These are phyloP conservation scores for Steccherinum ochraceum DNA, from an alignment of 768 basidiomycete species.

Conservation along the genomic window DNA sequence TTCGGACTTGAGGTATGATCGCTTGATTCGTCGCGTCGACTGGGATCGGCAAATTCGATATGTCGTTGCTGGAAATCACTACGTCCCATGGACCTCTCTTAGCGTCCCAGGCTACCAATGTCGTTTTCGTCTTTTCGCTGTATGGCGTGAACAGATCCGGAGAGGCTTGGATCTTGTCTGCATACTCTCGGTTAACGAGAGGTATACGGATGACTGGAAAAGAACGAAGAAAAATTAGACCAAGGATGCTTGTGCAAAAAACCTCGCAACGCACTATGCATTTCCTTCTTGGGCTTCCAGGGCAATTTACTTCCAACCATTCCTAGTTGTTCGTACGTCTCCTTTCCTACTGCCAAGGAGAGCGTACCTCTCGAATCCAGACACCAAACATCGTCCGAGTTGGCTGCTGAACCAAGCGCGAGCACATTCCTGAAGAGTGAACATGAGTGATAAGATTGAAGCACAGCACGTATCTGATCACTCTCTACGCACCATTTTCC, in stretches of 20 bases:
- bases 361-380: background rate
- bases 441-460: too few species aligned
- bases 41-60: background rate
- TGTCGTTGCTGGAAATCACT: background rate
- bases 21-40: background rate
- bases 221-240: background rate
- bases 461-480: too few species aligned
- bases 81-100: background rate
- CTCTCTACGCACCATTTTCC: too few species aligned
- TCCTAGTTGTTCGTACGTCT: background rate
- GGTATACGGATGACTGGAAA: background rate
- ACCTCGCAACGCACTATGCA: background rate
- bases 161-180: background rate
- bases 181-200: background rate
- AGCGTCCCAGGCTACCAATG: background rate
- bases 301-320: background rate
- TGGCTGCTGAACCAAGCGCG: too few species aligned
- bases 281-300: background rate
- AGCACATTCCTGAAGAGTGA: too few species aligned
- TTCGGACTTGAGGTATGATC: background rate
- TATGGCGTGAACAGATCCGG: background rate
- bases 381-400: background rate
- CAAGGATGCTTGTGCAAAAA: background rate
- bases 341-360: background rate
- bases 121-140: background rate